Base-by-base conservation (phyloP, 768 basidiomycete genomes). In the Boletus sp. region DNA sequence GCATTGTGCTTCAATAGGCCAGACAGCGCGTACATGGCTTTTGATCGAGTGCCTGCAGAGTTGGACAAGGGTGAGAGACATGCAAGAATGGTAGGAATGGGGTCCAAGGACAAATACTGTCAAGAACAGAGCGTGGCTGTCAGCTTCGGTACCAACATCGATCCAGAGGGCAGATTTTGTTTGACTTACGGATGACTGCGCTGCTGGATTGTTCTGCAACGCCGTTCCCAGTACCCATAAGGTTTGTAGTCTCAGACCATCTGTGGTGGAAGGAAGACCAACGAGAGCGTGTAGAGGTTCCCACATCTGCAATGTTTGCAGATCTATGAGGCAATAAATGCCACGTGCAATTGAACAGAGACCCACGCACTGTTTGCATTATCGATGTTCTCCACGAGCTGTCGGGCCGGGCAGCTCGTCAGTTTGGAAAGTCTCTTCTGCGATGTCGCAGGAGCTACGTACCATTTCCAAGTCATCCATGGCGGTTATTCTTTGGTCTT, bases 171-270 rank as follows among this genome's bases (percentile, higher is more conserved):
- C 15, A 11, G n/a, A 30, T 47, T 41, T 29, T 17, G 51, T 32
- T 23, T 46, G 21, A 77, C 83, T 58, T 62, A 91, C 90, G 4
- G 83, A 81, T 50, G 80, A 75, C 59, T 95, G 93, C 0, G 93
- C 90, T 9, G 83, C 75, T 0, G 92, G 90, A 58, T 95, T 96
- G 63, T 96, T 95, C 68, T 94, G 92, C 6, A 94, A 64, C 0
- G 93, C 91, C 0, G 93, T 96, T 7, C 93, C 93, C 25, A 90
- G 79, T 0, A 94, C 84, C 93, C 93, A 96, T 10, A 94, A 71
- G 0, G 83, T 81, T 55, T 89, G 84, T 55, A 78, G 72, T 62
- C 81, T 84, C 25, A 94, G 77, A 27, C 74, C 75, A n/a, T 82
- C 78, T 0, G 86, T 78, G 3, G 83, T 78, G 0, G 73, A 66